Percentiles rank a stretch among this genome's conserved stretches.
Evolutionary conservation across 1,139 yeast species (phyloP).

Genomic region (Debaryomyces sp.): DNA sequence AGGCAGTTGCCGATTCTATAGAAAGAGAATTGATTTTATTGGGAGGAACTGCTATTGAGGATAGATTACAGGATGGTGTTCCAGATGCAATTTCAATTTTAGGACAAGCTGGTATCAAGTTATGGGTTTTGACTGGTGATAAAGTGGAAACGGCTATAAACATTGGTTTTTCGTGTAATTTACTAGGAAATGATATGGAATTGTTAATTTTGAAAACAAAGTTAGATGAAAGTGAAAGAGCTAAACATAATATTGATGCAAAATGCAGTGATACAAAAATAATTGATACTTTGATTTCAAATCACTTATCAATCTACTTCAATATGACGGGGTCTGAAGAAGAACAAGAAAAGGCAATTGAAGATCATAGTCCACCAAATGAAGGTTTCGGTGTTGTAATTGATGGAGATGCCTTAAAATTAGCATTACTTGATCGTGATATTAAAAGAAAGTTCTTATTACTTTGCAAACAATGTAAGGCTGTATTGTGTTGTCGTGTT

Average conservation of each 20-base stretch:
- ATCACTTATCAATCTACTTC: constrained; percentile 64
- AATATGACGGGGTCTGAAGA: constrained; percentile 61
- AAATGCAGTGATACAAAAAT: constrained; percentile 29
- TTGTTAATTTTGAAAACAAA: constrained; percentile 41
- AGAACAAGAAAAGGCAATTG: constrained; percentile 62
- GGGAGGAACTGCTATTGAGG: constrained; percentile 59
- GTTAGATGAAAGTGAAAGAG: constrained; percentile 35
- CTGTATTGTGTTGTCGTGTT: constrained; percentile 96
- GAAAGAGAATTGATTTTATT: constrained; percentile 45
- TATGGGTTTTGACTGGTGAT: constrained; percentile 57
- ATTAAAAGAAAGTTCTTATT: constrained; percentile 70
- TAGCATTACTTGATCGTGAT: constrained; percentile 63
- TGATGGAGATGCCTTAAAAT: constrained; percentile 88
- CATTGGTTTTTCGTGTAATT: constrained; percentile 53
- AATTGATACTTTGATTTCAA: constrained; percentile 59
- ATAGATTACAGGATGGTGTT: constrained; percentile 53
- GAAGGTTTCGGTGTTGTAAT: constrained; percentile 81
- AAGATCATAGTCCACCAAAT: constrained; percentile 76
- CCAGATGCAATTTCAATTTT: constrained; percentile 49
- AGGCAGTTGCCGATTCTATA: constrained; percentile 50
- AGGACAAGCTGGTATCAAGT: constrained; percentile 52
- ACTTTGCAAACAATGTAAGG: constrained; percentile 89
- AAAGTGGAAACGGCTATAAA: constrained; percentile 55
- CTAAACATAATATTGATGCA: constrained; percentile 35
- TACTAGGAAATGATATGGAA: constrained; percentile 52